These are phyloP conservation scores for Nicotiana noctiflora DNA, from an alignment of 257 asterid genomes.

Conservation along the genomic window DNA sequence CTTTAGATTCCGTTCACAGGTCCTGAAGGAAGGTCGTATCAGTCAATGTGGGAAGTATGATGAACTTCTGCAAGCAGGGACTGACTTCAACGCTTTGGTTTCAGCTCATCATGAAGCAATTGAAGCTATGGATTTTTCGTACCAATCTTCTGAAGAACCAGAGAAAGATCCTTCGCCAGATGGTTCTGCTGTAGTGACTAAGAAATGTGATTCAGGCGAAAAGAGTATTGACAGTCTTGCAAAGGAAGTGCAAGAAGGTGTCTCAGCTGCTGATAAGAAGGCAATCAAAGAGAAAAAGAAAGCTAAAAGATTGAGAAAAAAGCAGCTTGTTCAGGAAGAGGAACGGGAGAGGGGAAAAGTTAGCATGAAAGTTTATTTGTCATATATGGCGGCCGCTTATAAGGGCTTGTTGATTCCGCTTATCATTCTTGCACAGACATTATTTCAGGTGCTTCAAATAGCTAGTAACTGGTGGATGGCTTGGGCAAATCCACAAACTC, in stretches of 20 bases:
- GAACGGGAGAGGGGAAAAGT: conserved; percentile 93
- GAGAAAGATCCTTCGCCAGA: conserved; percentile 48
- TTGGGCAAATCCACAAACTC: conserved; percentile 98
- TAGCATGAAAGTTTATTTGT: conserved; percentile 91
- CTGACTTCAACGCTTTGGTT: conserved; percentile 79
- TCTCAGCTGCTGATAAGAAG: conserved; percentile 60
- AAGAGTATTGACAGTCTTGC: conserved; percentile 44
- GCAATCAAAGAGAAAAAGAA: conserved; percentile 90
- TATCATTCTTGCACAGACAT: conserved; percentile 78
- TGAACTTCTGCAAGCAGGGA: conserved; percentile 93
- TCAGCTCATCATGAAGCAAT: conserved; percentile 97
- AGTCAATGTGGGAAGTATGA: conserved; percentile 95
- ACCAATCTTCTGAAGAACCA: conserved; percentile 50
- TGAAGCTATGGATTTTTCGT: conserved; percentile 84
- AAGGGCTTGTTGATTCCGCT: conserved; percentile 83
- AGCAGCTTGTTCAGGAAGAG: conserved; percentile 98
- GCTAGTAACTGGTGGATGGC: conserved; percentile 99
- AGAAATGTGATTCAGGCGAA: conserved; percentile 48
- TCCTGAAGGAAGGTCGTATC: conserved; percentile 83
- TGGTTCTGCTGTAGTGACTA: conserved; percentile 44
- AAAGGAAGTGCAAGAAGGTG: conserved; percentile 54
- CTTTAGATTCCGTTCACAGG: conserved; percentile 39
- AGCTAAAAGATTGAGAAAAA: conserved; percentile 70
- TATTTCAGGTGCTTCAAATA: conserved; percentile 95
- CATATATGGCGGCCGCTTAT: conserved; percentile 95